Percentiles rank a stretch among this genome's conserved stretches.
Evolutionary conservation across 2,329 filamentous ascomycete genomes (phyloP).

Genomic region (Sclerotinia spermophila): DNA sequence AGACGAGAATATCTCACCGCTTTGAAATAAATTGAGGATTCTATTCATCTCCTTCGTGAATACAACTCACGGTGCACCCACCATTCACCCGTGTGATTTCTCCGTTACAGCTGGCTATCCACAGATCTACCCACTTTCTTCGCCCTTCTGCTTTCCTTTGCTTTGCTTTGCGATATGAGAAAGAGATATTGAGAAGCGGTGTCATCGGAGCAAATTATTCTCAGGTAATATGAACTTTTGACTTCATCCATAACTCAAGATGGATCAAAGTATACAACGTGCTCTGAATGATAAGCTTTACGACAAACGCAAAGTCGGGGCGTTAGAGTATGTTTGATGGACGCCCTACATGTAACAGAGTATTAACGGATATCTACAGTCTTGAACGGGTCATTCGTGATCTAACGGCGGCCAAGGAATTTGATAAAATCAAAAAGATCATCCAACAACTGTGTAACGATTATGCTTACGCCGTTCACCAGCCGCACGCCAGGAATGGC

Average conservation of each 20-base stretch:
- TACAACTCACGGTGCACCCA: background rate
- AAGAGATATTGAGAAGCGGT: background rate
- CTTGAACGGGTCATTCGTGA: constrained; percentile 90
- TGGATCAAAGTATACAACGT: constrained; percentile 88
- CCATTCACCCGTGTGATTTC: constrained; percentile 13
- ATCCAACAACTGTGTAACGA: constrained; percentile 97
- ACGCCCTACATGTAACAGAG: background rate
- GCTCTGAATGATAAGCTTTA: constrained; percentile 97
- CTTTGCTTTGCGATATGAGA: constrained; percentile 15
- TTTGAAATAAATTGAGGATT: background rate
- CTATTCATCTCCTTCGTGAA: background rate
- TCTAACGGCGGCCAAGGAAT: constrained; percentile 70
- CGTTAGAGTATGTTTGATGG: constrained; percentile 70
- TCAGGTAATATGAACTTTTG: constrained; percentile 3
- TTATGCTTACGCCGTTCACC: constrained; percentile 95
- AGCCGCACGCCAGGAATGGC: constrained; percentile 93
- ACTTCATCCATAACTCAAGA: constrained; percentile 40
- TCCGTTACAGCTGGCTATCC: constrained; percentile 9
- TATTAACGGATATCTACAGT: constrained; percentile 44
- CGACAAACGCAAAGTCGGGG: constrained; percentile 94
- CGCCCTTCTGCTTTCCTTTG: background rate
- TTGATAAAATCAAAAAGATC: constrained; percentile 76
- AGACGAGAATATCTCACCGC: background rate
- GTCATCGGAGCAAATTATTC: constrained; percentile 8
- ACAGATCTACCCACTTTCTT: constrained; percentile 11